These are phyloP conservation scores for Ophiosphaerella narmari DNA, from an alignment of 2,329 filamentous ascomycete species.

Conservation along the genomic window DNA sequence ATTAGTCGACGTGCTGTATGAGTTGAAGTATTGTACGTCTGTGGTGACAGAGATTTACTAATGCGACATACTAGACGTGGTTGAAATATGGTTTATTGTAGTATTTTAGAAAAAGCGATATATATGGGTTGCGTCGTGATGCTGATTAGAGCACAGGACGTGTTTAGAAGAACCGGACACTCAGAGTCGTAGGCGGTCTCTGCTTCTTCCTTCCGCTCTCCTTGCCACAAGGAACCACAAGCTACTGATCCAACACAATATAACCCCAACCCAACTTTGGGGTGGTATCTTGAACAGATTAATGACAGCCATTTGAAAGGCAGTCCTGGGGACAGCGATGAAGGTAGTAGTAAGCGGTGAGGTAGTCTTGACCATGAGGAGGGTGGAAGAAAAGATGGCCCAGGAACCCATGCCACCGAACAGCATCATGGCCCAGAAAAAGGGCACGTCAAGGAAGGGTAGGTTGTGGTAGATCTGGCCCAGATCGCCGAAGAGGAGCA, in stretches of 20 bases:
- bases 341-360: constrained; percentile 57
- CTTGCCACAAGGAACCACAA: constrained; percentile 55
- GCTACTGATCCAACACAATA: constrained; percentile 56
- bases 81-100: background rate
- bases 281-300: constrained; percentile 55
- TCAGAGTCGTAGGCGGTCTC: constrained; percentile 19
- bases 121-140: too few species aligned
- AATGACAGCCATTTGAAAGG: constrained; percentile 55
- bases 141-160: too few species aligned
- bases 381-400: constrained; percentile 55
- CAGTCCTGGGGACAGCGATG: constrained; percentile 54
- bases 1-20: too few species aligned
- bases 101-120: too few species aligned
- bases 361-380: constrained; percentile 56
- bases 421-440: constrained; percentile 60
- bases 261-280: constrained; percentile 58
- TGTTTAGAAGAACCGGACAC: too few species aligned
- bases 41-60: too few species aligned
- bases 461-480: constrained; percentile 57
- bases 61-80: too few species aligned
- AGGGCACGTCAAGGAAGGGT: constrained; percentile 60
- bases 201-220: constrained; percentile 46
- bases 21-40: too few species aligned
- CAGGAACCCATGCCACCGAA: constrained; percentile 55
- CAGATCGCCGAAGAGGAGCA: constrained; percentile 57